These are phyloP conservation scores for Ascochyta rabiei DNA, from an alignment of 2,329 filamentous ascomycete genomes.

Conservation along the genomic window DNA sequence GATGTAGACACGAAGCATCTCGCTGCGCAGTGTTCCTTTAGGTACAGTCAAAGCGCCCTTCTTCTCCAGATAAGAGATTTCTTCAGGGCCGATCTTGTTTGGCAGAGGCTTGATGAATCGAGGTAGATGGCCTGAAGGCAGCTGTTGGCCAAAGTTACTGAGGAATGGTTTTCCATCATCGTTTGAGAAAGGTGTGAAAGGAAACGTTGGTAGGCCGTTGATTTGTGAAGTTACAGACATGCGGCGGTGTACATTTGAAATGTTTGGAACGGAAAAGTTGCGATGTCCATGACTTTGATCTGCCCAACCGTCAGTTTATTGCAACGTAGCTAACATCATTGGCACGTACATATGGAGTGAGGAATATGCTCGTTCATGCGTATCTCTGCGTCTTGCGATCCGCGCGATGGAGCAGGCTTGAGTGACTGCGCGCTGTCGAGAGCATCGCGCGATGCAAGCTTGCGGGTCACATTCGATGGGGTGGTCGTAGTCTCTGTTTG, in stretches of 20 bases:
- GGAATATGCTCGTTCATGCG: constrained; percentile 65
- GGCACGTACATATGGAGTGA: constrained; percentile 66
- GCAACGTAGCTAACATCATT: neutral
- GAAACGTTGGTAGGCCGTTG: constrained; percentile 41
- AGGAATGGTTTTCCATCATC: constrained; percentile 44
- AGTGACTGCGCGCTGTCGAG: constrained; percentile 44
- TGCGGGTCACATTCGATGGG: constrained; percentile 39
- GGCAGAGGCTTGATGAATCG: constrained; percentile 82
- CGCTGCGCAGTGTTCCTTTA: constrained; percentile 71
- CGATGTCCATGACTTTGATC: constrained; percentile 57
- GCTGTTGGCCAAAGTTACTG: constrained; percentile 57
- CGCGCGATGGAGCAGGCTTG: constrained; percentile 36
- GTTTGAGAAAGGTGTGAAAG: constrained; percentile 44
- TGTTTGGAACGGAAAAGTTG: constrained; percentile 44
- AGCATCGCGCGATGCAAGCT: constrained; percentile 48
- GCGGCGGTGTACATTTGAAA: constrained; percentile 54
- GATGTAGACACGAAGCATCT: constrained; percentile 79
- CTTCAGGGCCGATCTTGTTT: constrained; percentile 75
- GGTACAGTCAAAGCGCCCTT: constrained; percentile 87
- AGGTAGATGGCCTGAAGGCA: constrained; percentile 56
- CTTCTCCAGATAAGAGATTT: constrained; percentile 79
- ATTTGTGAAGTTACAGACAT: constrained; percentile 50
- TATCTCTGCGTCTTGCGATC: constrained; percentile 54
- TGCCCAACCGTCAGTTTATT: constrained; percentile 30
- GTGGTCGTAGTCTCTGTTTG: constrained; percentile 26